Conservation (phyloP, 2,329 filamentous ascomycete species). For the Diaporthe sp. region DNA sequence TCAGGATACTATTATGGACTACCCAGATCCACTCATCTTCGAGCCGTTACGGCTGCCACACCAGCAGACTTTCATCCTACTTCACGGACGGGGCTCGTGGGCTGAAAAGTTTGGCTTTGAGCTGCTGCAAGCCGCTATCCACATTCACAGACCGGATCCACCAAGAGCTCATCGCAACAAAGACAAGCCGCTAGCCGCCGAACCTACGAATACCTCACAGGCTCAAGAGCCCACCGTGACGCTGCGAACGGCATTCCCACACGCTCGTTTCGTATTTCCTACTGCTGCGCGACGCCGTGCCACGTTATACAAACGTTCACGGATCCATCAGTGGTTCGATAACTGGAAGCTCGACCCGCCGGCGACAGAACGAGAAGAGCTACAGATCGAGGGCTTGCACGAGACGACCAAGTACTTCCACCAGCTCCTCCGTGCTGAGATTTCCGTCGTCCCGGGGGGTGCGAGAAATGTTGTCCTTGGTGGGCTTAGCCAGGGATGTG, state of each 20-base stretch:
- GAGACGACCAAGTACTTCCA: slow-evolving; percentile 58
- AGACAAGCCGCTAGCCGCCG: no score
- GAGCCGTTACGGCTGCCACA: slow-evolving; percentile 47
- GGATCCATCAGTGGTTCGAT: slow-evolving; percentile 63
- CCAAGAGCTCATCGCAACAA: background rate
- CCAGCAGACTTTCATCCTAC: slow-evolving; percentile 60
- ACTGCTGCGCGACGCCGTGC: slow-evolving; percentile 59
- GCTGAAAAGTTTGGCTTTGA: slow-evolving; percentile 56
- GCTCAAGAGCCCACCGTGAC: slow-evolving; percentile 30
- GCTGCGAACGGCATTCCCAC: slow-evolving; percentile 53
- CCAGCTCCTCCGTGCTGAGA: slow-evolving; percentile 53
- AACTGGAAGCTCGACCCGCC: slow-evolving; percentile 51
- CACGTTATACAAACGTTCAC: slow-evolving; percentile 53
- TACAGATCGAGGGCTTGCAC: slow-evolving; percentile 56
- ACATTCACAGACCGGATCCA: slow-evolving; percentile 6
- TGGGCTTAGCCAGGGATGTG: slow-evolving; percentile 69
- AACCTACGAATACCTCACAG: background rate
- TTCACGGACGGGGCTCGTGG: slow-evolving; percentile 63
- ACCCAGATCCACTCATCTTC: slow-evolving; percentile 43
- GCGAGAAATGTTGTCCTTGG: slow-evolving; percentile 59
- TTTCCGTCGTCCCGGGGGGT: slow-evolving; percentile 51
- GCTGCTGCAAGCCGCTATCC: slow-evolving; percentile 49
- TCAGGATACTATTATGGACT: background rate
- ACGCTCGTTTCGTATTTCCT: slow-evolving; percentile 65
- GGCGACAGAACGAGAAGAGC: slow-evolving; percentile 45